phyloP scores from a whole-genome alignment of 2,329 filamentous ascomycete genomes.

The Huntiella bhutanensis region DNA sequence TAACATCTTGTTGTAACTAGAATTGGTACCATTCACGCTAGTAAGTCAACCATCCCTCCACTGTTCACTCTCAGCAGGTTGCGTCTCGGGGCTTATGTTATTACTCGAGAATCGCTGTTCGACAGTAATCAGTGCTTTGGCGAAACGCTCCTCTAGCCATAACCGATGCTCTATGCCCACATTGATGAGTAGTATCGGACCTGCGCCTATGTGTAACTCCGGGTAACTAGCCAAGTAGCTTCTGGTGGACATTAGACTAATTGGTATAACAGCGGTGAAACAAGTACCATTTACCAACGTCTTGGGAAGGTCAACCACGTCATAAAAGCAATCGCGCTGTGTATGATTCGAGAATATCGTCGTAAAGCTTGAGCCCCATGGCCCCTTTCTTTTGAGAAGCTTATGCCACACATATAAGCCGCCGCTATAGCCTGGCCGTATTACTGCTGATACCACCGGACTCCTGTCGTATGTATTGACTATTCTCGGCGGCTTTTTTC shows the following conservation, averaged over 20 bases:
- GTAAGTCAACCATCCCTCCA: no score
- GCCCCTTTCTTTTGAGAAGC: not conserved
- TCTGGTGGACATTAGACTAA: not conserved
- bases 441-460: not conserved
- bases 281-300: slow-evolving; percentile 34
- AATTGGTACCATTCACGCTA: no score
- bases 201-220: not conserved
- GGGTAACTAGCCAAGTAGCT: not conserved
- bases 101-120: no score
- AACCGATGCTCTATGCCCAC: not conserved
- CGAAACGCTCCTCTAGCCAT: not conserved
- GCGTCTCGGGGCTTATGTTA: no score
- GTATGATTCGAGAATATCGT: slow-evolving; percentile 21
- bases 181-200: not conserved
- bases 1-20: no score
- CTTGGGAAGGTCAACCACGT: slow-evolving; percentile 26
- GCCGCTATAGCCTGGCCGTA: no score
- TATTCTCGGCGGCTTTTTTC: slow-evolving; percentile 14
- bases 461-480: slow-evolving; percentile 13
- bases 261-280: slow-evolving; percentile 21
- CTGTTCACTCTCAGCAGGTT: no score
- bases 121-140: no score
- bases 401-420: no score
- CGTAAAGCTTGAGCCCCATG: slow-evolving; percentile 20
- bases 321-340: slow-evolving; percentile 28